Evolutionary conservation across 495 filamentous ascomycete genomes (phyloP), one percentile per base, ranked within the genome.

Genomic region (Parathielavia appendiculata): DNA sequence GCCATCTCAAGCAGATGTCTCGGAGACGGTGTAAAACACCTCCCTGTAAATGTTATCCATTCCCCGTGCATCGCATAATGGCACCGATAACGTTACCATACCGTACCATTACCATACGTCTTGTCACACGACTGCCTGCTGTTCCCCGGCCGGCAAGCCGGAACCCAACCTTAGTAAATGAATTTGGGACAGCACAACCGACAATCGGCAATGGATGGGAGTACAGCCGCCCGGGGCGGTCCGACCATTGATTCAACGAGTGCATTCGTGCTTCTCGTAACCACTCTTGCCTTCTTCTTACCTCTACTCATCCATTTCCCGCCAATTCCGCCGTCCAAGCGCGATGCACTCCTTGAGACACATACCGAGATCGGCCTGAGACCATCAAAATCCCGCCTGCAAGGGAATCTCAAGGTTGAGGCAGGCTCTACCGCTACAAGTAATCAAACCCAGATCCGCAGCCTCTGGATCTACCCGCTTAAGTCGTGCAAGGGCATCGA

Each of bases 401-500:
- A 14, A 12, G 11, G 44, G 0, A n/a, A 54, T 4, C 22, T 35
- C n/a, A 41, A 53, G 36, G 59, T 51, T 19, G 67, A 12, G 46
- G 14, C 61, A 60, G 62, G 26, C 55, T 48, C 23, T 5, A n/a
- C n/a, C n/a, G n/a, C n/a, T n/a, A n/a, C n/a, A n/a, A n/a, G n/a
- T n/a, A 6, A 13, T 32, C 14, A 8, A 14, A 35, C 57, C 63
- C 71, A 44, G 45, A 76, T 97, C 62, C 90, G 91, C 69, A 88
- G 87, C 48, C 79, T 96, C 40, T 91, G 86, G 75, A 85, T 90
- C 41, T 95, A 92, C 69, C 92, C 92, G 0, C 74, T 96, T 63
- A 97, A 97, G 75, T 90, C 87, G 57, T 96, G 92, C 68, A 76
- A 79, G 59, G 89, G 86, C 14, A 83, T 96, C 19, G 90, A 96